Conservation (phyloP, 1,139 yeast genomes). For the Saccharomyces hybrid region DNA sequence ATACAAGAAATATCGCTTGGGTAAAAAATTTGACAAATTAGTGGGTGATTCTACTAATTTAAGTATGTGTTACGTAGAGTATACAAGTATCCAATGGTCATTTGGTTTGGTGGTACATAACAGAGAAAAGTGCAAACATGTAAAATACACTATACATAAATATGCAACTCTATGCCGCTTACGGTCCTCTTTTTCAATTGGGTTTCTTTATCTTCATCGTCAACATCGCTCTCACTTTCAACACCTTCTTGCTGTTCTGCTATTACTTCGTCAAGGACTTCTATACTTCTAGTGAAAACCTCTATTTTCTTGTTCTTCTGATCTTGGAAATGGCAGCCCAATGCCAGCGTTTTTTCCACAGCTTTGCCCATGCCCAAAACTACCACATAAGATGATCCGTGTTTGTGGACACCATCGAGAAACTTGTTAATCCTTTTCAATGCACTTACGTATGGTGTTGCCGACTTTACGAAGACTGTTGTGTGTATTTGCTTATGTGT, state of each 20-base stretch:
- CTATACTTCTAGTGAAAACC: conserved; percentile 48
- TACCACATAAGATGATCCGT: conserved; percentile 39
- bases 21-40: background rate
- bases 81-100: background rate
- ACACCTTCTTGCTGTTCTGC: background rate
- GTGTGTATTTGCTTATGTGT: conserved; percentile 36
- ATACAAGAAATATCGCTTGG: background rate
- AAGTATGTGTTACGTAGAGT: background rate
- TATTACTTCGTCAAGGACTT: conserved; percentile 55
- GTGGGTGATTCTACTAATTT: background rate
- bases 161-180: conserved; percentile 51
- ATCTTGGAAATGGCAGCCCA: conserved; percentile 47
- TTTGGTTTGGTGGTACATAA: background rate
- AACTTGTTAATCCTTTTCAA: conserved; percentile 49
- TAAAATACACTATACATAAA: conserved; percentile 31
- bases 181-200: conserved; percentile 45
- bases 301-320: conserved; percentile 44
- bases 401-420: conserved; percentile 34
- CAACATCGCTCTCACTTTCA: background rate
- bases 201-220: conserved; percentile 34
- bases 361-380: conserved; percentile 67
- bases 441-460: conserved; percentile 58
- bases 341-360: conserved; percentile 45
- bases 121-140: background rate
- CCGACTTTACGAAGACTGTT: conserved; percentile 47